phyloP scores from a whole-genome alignment of 108 stramenopile genomes.

The Cyclotella distinguenda region DNA sequence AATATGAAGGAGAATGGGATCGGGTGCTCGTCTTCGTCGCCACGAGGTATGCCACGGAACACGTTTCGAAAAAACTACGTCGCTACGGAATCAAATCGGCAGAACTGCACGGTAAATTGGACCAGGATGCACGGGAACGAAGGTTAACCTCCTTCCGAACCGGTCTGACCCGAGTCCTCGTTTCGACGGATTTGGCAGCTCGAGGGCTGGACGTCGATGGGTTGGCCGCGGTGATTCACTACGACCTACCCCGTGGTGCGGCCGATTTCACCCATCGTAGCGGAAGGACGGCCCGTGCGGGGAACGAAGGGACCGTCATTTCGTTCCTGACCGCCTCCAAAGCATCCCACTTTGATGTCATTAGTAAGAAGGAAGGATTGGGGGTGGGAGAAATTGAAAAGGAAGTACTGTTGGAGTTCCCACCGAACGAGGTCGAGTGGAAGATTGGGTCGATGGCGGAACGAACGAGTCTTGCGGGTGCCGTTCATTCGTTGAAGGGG shows the following conservation, averaged over 20 bases:
- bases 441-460: constrained; percentile 30
- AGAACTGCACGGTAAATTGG: constrained; percentile 95
- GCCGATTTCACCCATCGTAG: constrained; percentile 93
- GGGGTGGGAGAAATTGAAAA: constrained; percentile 38
- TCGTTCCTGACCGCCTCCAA: constrained; percentile 83
- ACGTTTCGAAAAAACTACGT: constrained; percentile 72
- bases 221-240: constrained; percentile 85
- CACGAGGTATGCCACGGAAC: constrained; percentile 83
- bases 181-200: constrained; percentile 95
- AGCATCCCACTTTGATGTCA: constrained; percentile 69
- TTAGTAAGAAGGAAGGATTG: constrained; percentile 68
- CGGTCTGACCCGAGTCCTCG: constrained; percentile 77
- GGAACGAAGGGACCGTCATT: constrained; percentile 81
- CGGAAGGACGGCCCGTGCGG: constrained; percentile 96
- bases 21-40: constrained; percentile 91
- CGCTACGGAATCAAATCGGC: constrained; percentile 70
- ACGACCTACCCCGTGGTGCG: constrained; percentile 86
- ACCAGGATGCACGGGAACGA: constrained; percentile 84
- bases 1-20: constrained; percentile 59
- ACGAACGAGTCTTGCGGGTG: constrained; percentile 48
- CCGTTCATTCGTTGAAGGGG: constrained; percentile 55
- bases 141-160: constrained; percentile 78
- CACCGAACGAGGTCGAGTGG: constrained; percentile 65
- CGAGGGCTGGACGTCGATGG: constrained; percentile 93
- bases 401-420: constrained; percentile 63